phyloP scores from a whole-genome alignment of 176 grass and related monocot genomes.

The Triticum turgidum region DNA sequence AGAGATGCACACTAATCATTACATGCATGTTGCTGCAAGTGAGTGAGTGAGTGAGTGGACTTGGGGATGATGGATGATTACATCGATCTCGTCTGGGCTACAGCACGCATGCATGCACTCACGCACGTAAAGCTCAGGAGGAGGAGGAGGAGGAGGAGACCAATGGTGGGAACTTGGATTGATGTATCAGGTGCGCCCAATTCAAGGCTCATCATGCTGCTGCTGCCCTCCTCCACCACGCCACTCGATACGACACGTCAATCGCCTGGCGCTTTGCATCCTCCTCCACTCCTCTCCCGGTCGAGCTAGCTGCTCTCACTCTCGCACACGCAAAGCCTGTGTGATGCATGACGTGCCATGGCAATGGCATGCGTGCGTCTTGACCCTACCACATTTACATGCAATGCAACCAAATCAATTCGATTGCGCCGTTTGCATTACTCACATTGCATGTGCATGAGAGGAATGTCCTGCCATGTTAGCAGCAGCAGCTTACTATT shows the following conservation, averaged over 20 bases:
- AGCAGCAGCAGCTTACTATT: neutral
- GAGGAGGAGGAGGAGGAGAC: neutral
- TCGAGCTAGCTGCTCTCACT: neutral
- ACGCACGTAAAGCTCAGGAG: neutral
- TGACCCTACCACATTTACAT: neutral
- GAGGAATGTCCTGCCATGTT: neutral
- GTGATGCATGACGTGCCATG: constrained; percentile 12
- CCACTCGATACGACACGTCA: neutral
- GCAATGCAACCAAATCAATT: neutral
- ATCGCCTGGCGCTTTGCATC: neutral
- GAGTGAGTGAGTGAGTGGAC: neutral
- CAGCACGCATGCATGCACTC: neutral
- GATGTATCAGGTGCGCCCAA: neutral
- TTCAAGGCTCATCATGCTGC: constrained; percentile 36
- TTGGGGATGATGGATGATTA: constrained; percentile 7
- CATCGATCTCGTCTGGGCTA: neutral
- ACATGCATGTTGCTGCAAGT: neutral
- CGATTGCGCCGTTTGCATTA: too few relatives aligned
- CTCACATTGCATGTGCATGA: too few relatives aligned
- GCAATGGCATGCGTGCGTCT: neutral
- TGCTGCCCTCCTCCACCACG: neutral
- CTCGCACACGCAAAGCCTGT: neutral
- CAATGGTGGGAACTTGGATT: constrained; percentile 4
- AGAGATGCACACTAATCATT: neutral
- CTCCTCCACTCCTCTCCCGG: neutral